phyloP scores from a whole-genome alignment of 495 filamentous ascomycete genomes.

The Xylaria grammica region DNA sequence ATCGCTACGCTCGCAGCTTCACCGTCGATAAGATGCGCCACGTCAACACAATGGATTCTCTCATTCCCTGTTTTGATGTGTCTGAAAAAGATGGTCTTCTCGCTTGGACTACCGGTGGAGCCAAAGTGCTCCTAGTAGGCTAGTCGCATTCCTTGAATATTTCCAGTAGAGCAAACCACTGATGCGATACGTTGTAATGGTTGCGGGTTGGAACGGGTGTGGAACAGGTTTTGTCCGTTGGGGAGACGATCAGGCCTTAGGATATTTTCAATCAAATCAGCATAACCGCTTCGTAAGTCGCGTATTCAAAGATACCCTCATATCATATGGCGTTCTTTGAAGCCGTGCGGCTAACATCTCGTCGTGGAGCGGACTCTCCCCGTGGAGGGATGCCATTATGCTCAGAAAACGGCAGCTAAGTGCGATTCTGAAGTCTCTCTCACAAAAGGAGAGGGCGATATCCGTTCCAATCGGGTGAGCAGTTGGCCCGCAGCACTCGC shows the following conservation, averaged over 20 bases:
- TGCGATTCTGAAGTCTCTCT: not conserved
- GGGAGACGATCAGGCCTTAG: too few species aligned
- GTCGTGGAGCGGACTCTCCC: conserved; percentile 11
- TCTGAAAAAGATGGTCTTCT: too few species aligned
- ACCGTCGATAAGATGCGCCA: conserved; percentile 42
- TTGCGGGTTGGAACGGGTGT: conserved; percentile 37
- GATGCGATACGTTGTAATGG: conserved; percentile 26
- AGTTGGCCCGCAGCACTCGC: not conserved
- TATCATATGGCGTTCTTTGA: not conserved
- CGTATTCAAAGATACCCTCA: not conserved
- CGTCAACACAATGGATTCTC: too few species aligned
- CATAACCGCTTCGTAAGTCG: conserved; percentile 44
- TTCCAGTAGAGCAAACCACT: not conserved
- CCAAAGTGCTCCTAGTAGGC: not conserved
- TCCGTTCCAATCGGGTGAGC: not conserved
- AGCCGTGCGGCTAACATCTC: conserved; percentile 8
- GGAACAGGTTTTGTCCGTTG: too few species aligned
- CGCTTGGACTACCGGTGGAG: not conserved
- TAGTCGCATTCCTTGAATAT: not conserved
- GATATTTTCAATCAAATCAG: conserved; percentile 46
- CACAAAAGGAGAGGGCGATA: not conserved
- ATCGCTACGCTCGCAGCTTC: conserved; percentile 43
- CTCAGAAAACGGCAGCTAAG: not conserved
- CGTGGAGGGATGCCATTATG: not conserved
- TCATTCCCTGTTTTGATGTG: too few species aligned